Conservation (phyloP, 2,329 filamentous ascomycete genomes). For the Hypoxylon sp. region DNA sequence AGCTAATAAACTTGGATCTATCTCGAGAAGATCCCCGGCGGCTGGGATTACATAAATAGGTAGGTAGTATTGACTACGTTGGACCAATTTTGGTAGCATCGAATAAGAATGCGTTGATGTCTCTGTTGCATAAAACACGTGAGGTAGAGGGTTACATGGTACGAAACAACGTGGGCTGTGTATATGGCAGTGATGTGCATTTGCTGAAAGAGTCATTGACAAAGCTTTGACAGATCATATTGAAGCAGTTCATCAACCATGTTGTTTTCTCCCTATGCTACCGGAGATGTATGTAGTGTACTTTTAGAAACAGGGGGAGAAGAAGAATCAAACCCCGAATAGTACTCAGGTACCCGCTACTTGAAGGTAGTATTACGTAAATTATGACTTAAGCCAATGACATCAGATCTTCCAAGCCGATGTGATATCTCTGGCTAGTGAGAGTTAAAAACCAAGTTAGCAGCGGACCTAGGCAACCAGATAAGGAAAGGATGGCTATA, state of each 20-base stretch:
- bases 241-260: conserved; percentile 2
- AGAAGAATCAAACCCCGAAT: background rate
- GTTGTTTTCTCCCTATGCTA: background rate
- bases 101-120: conserved; percentile 7
- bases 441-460: conserved; percentile 3
- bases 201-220: background rate
- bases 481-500: conserved; percentile 11
- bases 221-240: conserved; percentile 5
- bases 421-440: conserved; percentile 5
- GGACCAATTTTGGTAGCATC: conserved; percentile 8
- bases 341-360: background rate
- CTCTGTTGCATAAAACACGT: conserved; percentile 20
- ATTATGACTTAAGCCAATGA: conserved; percentile 1
- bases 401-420: background rate
- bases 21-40: conserved; percentile 23
- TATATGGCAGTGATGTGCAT: conserved; percentile 15
- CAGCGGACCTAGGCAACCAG: background rate
- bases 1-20: conserved; percentile 11
- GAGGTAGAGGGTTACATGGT: conserved; percentile 18
- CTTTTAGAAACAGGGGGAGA: background rate
- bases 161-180: conserved; percentile 22
- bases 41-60: conserved; percentile 10
- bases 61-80: conserved; percentile 13
- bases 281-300: background rate
- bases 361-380: conserved; percentile 8